Conservation (phyloP, 2,329 filamentous ascomycete species). For the Achaetomium macrosporum region DNA sequence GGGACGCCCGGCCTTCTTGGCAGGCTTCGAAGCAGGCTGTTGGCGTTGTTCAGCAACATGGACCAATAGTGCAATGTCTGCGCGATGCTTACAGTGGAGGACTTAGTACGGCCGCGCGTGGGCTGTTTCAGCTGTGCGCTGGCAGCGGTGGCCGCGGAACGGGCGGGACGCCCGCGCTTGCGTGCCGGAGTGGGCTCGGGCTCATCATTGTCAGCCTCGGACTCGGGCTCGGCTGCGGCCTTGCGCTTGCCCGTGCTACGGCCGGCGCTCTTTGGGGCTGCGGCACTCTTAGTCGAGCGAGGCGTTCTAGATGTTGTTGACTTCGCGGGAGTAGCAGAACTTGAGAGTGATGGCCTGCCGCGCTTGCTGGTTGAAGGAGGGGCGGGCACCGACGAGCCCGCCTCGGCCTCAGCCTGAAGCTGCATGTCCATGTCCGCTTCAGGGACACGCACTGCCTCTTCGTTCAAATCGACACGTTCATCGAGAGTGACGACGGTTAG, state of each 20-base stretch:
- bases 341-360: constrained; percentile 21
- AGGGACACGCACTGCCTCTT: background rate
- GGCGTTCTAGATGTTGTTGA: constrained; percentile 11
- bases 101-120: constrained; percentile 18
- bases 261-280: constrained; percentile 13
- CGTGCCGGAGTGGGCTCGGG: constrained; percentile 14
- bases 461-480: constrained; percentile 9
- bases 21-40: constrained; percentile 14
- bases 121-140: constrained; percentile 24
- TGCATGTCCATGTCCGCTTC: constrained; percentile 12
- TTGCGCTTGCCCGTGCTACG: constrained; percentile 26
- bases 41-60: background rate
- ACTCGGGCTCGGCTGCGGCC: constrained; percentile 18
- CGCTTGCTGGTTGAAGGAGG: constrained; percentile 22
- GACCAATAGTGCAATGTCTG: background rate
- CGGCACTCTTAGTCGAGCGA: constrained; percentile 14
- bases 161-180: constrained; percentile 21
- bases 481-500: constrained; percentile 18
- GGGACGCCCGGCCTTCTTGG: constrained; percentile 15
- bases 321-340: constrained; percentile 19
- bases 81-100: constrained; percentile 11
- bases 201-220: constrained; percentile 4
- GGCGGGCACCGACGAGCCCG: background rate
- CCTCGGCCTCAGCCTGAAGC: constrained; percentile 1
- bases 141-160: constrained; percentile 13